Evolutionary conservation across 2,329 filamentous ascomycete species (phyloP).

Genomic region (Colletotrichum agaves): DNA sequence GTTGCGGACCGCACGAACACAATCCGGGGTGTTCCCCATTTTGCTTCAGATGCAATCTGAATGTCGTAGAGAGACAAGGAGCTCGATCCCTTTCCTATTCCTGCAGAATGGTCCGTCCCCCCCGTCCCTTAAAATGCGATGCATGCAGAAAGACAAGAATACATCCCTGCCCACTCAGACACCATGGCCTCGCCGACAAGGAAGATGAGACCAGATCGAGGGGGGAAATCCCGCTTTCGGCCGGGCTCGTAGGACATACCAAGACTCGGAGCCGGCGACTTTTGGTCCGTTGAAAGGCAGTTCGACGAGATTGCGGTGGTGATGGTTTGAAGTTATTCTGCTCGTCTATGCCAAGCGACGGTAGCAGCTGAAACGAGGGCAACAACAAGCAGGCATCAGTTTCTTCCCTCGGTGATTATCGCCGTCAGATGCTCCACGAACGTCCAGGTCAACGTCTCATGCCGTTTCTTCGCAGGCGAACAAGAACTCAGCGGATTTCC

Average conservation of each 20-base stretch:
- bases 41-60: neutral
- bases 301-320: neutral
- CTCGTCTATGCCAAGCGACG: neutral
- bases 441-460: neutral
- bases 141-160: neutral
- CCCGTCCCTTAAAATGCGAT: neutral
- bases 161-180: neutral
- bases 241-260: neutral
- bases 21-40: neutral
- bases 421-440: too few species aligned
- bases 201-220: neutral
- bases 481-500: too few species aligned
- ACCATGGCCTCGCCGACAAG: neutral
- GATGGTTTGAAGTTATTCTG: slow-evolving; percentile 3
- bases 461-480: neutral
- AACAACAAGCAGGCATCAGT: neutral
- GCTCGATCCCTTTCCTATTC: slow-evolving; percentile 2
- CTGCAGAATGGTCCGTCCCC: neutral
- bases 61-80: neutral
- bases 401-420: too few species aligned
- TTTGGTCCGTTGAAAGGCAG: neutral
- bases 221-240: neutral
- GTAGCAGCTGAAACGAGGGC: neutral
- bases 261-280: slow-evolving; percentile 21
- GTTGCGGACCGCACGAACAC: neutral